Evolutionary conservation across 371 early-diverging fungal species (phyloP), one percentile per base, ranked within the genome.

Genomic region (Mortierella sp.): DNA sequence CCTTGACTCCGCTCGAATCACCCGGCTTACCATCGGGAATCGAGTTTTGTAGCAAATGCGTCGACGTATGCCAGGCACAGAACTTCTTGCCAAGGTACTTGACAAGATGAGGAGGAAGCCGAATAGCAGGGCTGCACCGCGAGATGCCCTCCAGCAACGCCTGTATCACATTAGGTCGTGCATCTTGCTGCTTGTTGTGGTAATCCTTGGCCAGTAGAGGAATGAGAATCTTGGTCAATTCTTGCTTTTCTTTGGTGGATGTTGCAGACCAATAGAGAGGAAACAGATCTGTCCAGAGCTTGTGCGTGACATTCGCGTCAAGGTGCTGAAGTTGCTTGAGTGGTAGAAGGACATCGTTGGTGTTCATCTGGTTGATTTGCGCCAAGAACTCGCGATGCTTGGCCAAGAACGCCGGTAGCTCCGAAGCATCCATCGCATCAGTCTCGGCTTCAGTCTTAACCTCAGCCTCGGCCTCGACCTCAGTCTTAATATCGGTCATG

Each of bases 111-210:
- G 99, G 96, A 4, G 98, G 95, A 14, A 98, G 82, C 23, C 88
- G 86, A 13, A 95, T 89, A 8, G 84, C 51, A 0, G 95, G 93
- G 0, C 79, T 59, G 46, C 94, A 95, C 24, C 83, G 81, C n/a
- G 89, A 87, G 41, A 96, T 86, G 42, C 94, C 94, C 0, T 96
- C 93, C 18, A 98, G 72, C 0, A 99, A 72, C 0, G 95, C 91
- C 71, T 96, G 96, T 14, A 98, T 89, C 1, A 98, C 96, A 74
- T 98, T 98, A 14, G 98, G 97, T 10, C 95, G 84, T 21, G 81
- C 61, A 16, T 88, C 87, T 10, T 86, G 80, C 80, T 97, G 97
- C 64, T 87, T 88, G 51, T 81, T 78, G 71, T 98, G 98, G 65
- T 94, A 98, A 23, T 96, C 95, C 68, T 94, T 95, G 5, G 97